Base-by-base conservation (phyloP, 805 yeast species). In the Candida oleophila region DNA sequence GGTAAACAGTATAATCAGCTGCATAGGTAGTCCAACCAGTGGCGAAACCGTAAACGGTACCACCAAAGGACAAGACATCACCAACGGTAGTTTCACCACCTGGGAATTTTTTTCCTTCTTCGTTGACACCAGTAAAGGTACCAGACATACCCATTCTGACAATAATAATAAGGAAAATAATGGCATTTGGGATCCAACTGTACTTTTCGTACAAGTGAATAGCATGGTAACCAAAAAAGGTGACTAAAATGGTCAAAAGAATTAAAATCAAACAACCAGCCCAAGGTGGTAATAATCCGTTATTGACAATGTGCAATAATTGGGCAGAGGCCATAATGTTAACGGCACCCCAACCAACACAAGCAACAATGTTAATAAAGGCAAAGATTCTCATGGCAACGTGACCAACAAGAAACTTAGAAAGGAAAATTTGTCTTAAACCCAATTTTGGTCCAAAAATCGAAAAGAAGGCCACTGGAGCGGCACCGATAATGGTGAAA, bases 321-420 rank as follows among this genome's bases (percentile, higher is more conserved):
- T 89, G 94, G 20, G 96, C 96, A 32, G 94, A 82, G 25, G 90
- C 86, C 80, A 90, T 87, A 51, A 87, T 88, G 68, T 91, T 91
- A 41, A 89, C 92, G 8, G 96, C 89, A 67, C 94, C 87, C 97
- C 97, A 91, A 57, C 97, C 97, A 46, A 90, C 81, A 78, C 96
- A 88, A 22, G 96, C 91, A 51, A 91, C 66, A 59, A 83, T 78
- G 62, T 90, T 89, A 62, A 91, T 74, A 40, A 85, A 65, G 8
- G 95, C 84, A 59, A 89, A 85, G 47, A 89, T 75, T 64, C 96
- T 80, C 68, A 87, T 83, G 41, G 86, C 84, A 28, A 72, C 62
- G 66, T 85, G 82, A 52, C 97, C 97, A 51, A 83, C 76, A 56
- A 89, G 76, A 66, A 75, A 90, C 55, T 92, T 78, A 9, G 96